A percentile compares a stretch with the other conserved stretches of the same genome.
phyloP scores from a whole-genome alignment of 2,329 filamentous ascomycete species.

The Diaporthe ilicicola region DNA sequence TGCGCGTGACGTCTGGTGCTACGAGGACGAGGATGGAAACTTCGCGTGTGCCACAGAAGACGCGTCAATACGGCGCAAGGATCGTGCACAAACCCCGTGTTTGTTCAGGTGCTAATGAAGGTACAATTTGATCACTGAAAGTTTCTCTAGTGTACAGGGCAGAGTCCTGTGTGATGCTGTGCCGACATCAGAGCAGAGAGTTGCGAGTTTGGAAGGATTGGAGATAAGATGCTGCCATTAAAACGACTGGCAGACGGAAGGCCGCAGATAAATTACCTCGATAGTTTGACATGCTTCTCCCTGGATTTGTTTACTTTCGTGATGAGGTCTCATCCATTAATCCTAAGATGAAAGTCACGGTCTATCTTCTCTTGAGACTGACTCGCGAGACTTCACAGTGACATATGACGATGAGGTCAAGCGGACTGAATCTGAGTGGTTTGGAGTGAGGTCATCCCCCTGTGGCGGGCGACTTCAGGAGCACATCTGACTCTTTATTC shows the following conservation, averaged over 20 bases:
- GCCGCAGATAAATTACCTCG: not conserved
- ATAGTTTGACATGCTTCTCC: too few species aligned
- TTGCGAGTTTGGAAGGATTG: not conserved
- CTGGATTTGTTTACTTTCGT: not conserved
- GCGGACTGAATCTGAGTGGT: constrained; percentile 3
- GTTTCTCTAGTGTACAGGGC: not conserved
- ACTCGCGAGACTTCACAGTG: not conserved
- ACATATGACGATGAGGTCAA: constrained; percentile 15
- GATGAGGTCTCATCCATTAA: not conserved
- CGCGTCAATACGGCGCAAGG: not conserved
- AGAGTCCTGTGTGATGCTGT: not conserved
- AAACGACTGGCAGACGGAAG: not conserved
- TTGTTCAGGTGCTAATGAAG: not conserved
- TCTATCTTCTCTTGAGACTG: not conserved
- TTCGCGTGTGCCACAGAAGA: not conserved
- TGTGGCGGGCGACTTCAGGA: constrained; percentile 5
- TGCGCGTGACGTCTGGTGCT: not conserved
- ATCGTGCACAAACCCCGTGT: not conserved
- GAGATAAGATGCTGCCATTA: not conserved
- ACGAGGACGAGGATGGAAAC: not conserved
- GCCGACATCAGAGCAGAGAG: not conserved
- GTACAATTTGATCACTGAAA: not conserved
- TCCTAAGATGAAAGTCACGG: not conserved
- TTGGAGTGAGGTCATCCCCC: constrained; percentile 5
- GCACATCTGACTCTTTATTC: constrained; percentile 20